A percentile compares a stretch with the other conserved stretches of the same genome.
Conservation (phyloP, 1,284 basidiomycete species). For the Rhodotorula mucilaginosa region DNA sequence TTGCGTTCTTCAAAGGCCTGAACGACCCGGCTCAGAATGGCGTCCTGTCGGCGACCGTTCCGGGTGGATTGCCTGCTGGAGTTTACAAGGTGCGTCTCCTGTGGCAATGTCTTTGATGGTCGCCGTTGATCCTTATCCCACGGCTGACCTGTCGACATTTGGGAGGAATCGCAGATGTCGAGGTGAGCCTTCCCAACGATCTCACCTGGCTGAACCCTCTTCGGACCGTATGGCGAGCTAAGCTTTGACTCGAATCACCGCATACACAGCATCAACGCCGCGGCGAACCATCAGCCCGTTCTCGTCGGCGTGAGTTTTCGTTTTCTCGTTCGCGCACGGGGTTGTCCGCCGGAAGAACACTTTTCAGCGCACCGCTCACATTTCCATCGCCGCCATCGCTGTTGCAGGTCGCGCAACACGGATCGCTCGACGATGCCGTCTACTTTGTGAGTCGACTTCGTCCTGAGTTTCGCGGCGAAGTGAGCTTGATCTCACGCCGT, state of each 20-base stretch:
- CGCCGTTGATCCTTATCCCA: neutral
- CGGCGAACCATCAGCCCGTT: conserved; percentile 66
- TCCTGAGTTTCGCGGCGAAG: too few species aligned
- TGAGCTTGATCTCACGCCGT: neutral
- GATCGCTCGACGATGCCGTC: conserved; percentile 38
- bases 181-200: neutral
- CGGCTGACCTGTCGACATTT: neutral
- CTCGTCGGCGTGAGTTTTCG: conserved; percentile 21
- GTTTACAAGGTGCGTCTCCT: conserved; percentile 52
- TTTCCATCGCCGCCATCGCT: neutral
- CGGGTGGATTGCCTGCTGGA: conserved; percentile 60
- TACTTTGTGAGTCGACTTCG: conserved; percentile 25
- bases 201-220: neutral
- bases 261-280: conserved; percentile 44
- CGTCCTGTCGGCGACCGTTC: conserved; percentile 57
- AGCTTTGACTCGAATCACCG: neutral
- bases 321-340: too few species aligned
- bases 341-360: neutral
- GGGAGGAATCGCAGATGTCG: neutral
- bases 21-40: conserved; percentile 53
- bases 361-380: neutral
- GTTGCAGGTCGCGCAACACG: conserved; percentile 38
- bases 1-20: conserved; percentile 54
- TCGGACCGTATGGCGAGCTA: too few species aligned
- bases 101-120: neutral